These are phyloP conservation scores for Nicotiana otophora DNA, from an alignment of 257 asterid species.

Conservation along the genomic window DNA sequence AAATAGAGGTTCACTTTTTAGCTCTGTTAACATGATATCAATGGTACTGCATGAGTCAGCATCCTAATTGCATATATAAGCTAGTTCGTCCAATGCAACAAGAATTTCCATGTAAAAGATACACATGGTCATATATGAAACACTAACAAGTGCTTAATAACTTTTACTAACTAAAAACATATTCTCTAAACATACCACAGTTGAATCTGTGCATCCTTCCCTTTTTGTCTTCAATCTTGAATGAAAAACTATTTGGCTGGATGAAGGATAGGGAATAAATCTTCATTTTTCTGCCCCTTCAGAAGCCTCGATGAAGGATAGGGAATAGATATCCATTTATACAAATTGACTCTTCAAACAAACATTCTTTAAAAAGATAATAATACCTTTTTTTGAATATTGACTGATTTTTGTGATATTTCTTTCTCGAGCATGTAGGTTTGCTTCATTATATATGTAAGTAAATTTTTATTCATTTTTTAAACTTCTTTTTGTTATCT, in stretches of 20 bases:
- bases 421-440: no score
- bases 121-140: neutral
- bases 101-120: neutral
- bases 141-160: neutral
- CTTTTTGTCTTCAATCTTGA: slow-evolving; percentile 79
- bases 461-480: no score
- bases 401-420: no score
- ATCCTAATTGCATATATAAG: neutral
- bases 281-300: slow-evolving; percentile 72
- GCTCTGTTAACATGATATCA: neutral
- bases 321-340: no score
- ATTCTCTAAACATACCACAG: slow-evolving; percentile 42
- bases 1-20: neutral
- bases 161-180: neutral
- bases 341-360: no score
- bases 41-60: neutral
- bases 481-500: no score
- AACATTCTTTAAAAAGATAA: no score
- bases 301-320: slow-evolving; percentile 30
- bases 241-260: slow-evolving; percentile 48
- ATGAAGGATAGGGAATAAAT: slow-evolving; percentile 47
- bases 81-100: neutral
- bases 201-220: slow-evolving; percentile 88
- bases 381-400: no score
- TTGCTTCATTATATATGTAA: no score